Percentiles rank a stretch among this genome's conserved stretches.
Conservation (phyloP, 2,329 filamentous ascomycete genomes). For the Calonectria fujianensis region DNA sequence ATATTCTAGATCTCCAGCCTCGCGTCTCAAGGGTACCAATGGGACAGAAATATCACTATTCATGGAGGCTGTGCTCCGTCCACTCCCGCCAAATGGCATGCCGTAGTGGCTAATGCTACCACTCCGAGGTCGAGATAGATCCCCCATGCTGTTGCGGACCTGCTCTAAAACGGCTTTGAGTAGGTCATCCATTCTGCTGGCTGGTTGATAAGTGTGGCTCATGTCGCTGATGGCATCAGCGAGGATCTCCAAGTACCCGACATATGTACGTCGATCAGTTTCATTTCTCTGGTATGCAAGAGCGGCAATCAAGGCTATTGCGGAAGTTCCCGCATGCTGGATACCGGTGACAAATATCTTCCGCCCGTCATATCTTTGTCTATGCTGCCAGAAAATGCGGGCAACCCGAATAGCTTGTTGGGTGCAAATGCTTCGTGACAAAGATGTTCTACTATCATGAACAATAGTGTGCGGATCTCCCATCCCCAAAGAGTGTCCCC, state of each 20-base stretch:
- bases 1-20: conserved; percentile 53
- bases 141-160: conserved; percentile 60
- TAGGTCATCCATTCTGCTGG: conserved; percentile 71
- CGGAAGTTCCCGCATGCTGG: conserved; percentile 73
- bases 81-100: conserved; percentile 30
- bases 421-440: conserved; percentile 72
- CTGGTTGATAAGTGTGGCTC: conserved; percentile 71
- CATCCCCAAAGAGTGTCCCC: conserved; percentile 52
- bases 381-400: conserved; percentile 73
- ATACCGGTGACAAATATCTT: conserved; percentile 71
- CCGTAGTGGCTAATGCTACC: conserved; percentile 44
- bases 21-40: conserved; percentile 57
- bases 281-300: conserved; percentile 61
- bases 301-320: conserved; percentile 72
- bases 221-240: conserved; percentile 71
- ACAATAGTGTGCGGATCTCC: conserved; percentile 60
- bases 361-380: conserved; percentile 70
- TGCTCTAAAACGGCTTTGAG: conserved; percentile 72
- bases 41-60: conserved; percentile 48
- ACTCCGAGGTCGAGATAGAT: conserved; percentile 47
- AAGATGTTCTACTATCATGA: conserved; percentile 64
- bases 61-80: conserved; percentile 40
- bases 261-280: conserved; percentile 61
- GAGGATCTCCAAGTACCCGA: conserved; percentile 71
- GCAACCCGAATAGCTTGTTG: conserved; percentile 73